These are phyloP conservation scores for Thinopyrum elongatum DNA, from an alignment of 176 grass and related monocot species.

Conservation along the genomic window DNA sequence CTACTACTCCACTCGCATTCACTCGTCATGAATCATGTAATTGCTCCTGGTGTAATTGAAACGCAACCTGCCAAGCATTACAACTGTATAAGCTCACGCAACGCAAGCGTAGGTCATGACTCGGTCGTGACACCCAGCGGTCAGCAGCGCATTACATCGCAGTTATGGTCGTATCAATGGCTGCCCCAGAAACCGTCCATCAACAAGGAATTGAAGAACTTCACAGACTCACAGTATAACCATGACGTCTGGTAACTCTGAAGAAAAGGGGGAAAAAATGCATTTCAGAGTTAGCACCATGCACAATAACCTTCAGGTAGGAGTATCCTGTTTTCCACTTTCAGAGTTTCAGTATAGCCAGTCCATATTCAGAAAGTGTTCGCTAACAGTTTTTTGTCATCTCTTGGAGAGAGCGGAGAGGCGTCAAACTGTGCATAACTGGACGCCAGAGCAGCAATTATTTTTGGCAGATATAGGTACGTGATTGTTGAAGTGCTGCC, in stretches of 20 bases:
- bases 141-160: background rate
- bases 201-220: too few species aligned
- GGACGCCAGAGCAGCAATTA: background rate
- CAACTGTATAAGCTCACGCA: background rate
- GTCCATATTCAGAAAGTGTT: background rate
- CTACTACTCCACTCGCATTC: background rate
- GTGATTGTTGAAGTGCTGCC: background rate
- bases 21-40: background rate
- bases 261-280: background rate
- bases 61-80: background rate
- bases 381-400: too few species aligned
- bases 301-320: background rate
- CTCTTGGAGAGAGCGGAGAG: background rate
- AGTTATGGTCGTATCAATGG: background rate
- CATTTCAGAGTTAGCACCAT: background rate
- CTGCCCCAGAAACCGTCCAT: background rate
- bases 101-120: conserved; percentile 15
- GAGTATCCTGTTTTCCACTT: background rate
- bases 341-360: background rate
- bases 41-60: background rate
- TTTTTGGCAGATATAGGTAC: background rate
- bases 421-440: background rate
- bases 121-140: conserved; percentile 26
- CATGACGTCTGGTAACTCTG: background rate
- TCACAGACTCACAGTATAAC: too few species aligned